A percentile compares a stretch with the other conserved stretches of the same genome.
Evolutionary conservation across 495 filamentous ascomycete species (phyloP).

Genomic region (Lindgomyces ingoldianus): DNA sequence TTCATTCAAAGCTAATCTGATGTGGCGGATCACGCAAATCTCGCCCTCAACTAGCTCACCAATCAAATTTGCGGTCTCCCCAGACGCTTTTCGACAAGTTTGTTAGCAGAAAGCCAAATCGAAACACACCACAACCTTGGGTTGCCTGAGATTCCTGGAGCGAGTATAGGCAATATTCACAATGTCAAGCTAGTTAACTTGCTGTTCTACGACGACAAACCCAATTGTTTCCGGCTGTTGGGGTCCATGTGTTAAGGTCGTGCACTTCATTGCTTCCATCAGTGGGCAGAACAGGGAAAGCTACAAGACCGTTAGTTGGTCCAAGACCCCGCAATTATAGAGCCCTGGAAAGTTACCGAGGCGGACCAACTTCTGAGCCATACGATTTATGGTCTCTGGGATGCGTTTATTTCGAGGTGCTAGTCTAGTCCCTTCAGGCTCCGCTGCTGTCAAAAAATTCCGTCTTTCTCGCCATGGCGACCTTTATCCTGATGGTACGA

Average conservation of each 20-base stretch:
- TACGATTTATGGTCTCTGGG: too few relatives aligned
- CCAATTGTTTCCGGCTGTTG: constrained; percentile 6
- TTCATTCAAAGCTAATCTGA: background rate
- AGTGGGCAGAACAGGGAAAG: constrained; percentile 6
- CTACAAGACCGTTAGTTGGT: constrained; percentile 1
- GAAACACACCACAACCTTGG: background rate
- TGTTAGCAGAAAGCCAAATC: too few relatives aligned
- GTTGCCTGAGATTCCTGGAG: background rate
- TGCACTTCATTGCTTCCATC: background rate
- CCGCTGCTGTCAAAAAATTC: too few relatives aligned
- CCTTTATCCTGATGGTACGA: too few relatives aligned
- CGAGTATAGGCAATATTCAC: constrained; percentile 15
- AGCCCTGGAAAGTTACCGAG: constrained; percentile 3
- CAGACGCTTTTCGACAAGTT: constrained; percentile 7
- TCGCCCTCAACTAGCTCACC: background rate
- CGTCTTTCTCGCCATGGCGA: too few relatives aligned
- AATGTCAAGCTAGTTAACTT: constrained; percentile 22
- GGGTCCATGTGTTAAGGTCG: constrained; percentile 18
- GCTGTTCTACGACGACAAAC: background rate
- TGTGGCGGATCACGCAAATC: background rate
- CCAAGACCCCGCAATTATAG: constrained; percentile 12
- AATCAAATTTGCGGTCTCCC: constrained; percentile 14
- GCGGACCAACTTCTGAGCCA: too few relatives aligned
- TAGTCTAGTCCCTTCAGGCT: too few relatives aligned
- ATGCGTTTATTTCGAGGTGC: too few relatives aligned